Evolutionary conservation across 768 basidiomycete species (phyloP).

Genomic region (Hypholoma sublateritium): DNA sequence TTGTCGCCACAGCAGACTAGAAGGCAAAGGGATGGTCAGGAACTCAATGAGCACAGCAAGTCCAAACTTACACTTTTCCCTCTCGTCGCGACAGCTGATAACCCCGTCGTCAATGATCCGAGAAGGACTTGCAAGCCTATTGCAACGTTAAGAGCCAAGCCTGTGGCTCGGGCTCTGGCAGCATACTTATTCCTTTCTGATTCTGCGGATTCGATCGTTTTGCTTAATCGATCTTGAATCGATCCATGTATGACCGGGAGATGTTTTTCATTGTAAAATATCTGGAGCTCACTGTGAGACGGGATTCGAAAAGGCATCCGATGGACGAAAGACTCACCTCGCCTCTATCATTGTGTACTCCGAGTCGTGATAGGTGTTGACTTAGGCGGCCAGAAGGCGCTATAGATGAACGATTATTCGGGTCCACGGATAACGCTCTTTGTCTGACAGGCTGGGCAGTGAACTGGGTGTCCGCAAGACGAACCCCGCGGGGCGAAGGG

Average conservation of each 20-base stretch:
- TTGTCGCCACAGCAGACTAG: slow-evolving; percentile 35
- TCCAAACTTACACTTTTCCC: slow-evolving; percentile 36
- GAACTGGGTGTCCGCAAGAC: neutral
- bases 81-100: slow-evolving; percentile 45
- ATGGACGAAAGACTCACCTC: neutral
- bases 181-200: slow-evolving; percentile 43
- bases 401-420: neutral
- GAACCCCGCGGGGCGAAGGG: neutral
- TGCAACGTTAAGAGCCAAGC: slow-evolving; percentile 40
- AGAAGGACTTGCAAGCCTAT: slow-evolving; percentile 64
- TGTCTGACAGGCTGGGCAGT: neutral
- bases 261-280: neutral
- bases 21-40: neutral
- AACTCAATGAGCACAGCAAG: neutral
- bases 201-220: slow-evolving; percentile 48
- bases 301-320: too few species aligned
- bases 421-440: slow-evolving; percentile 1
- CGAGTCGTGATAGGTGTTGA: neutral
- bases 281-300: neutral
- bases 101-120: slow-evolving; percentile 67
- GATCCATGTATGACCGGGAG: slow-evolving; percentile 23
- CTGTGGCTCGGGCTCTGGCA: slow-evolving; percentile 41
- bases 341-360: neutral
- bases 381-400: neutral
- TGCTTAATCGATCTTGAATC: slow-evolving; percentile 48